Conservation (phyloP, 2,329 filamentous ascomycete genomes). For the Knoxdaviesia proteae region DNA sequence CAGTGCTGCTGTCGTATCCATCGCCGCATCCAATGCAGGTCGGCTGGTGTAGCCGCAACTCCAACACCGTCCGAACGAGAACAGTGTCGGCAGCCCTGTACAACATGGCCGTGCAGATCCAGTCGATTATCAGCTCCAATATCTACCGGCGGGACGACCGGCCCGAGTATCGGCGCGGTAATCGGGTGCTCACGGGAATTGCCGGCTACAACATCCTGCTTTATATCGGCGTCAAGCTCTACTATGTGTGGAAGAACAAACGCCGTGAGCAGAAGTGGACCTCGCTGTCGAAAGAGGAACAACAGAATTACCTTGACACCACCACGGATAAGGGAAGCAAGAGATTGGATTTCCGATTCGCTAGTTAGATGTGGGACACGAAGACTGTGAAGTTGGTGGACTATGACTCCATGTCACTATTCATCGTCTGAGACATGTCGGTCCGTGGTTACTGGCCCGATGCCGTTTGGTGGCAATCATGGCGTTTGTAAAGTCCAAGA, state of each 20-base stretch:
- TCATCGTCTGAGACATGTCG: too few relatives aligned
- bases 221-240: conserved; percentile 18
- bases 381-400: background rate
- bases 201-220: conserved; percentile 11
- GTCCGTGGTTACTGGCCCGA: too few relatives aligned
- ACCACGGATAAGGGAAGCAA: conserved; percentile 6
- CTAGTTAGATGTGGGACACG: conserved; percentile 2
- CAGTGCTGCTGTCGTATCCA: conserved; percentile 12
- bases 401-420: too few relatives aligned
- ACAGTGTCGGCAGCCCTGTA: conserved; percentile 35
- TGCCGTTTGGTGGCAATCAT: too few relatives aligned
- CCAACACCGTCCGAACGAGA: conserved; percentile 37
- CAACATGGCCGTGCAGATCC: conserved; percentile 23
- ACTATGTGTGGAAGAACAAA: conserved; percentile 18
- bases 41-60: conserved; percentile 31
- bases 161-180: conserved; percentile 21
- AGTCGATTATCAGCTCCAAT: conserved; percentile 22
- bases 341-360: conserved; percentile 7
- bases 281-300: conserved; percentile 4
- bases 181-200: conserved; percentile 13
- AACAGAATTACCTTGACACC: conserved; percentile 5
- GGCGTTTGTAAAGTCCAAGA: too few relatives aligned
- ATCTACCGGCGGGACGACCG: conserved; percentile 26
- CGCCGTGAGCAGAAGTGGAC: conserved; percentile 4
- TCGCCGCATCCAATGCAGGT: conserved; percentile 25